Evolutionary conservation across 1,139 yeast genomes (phyloP).

Genomic region (Suhomyces bokatorum): DNA sequence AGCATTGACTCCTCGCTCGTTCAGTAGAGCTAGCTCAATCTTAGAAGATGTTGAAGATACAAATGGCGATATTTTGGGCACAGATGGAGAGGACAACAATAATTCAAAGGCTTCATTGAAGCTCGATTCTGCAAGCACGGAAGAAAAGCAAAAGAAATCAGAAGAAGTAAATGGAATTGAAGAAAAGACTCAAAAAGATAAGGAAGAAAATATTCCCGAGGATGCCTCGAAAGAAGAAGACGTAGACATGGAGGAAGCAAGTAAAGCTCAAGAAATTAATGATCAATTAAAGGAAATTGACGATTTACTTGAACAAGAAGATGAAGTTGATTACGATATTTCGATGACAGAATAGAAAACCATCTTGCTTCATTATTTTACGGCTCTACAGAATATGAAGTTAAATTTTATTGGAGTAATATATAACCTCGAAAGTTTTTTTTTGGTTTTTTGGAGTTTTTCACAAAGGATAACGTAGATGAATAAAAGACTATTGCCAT

Average conservation of each 20-base stretch:
- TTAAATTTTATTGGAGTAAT: not conserved
- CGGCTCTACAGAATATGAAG: not conserved
- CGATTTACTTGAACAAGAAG: conserved; percentile 40
- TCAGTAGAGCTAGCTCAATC: conserved; percentile 18
- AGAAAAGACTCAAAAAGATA: conserved; percentile 6
- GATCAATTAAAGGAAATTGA: conserved; percentile 35
- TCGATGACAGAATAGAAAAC: conserved; percentile 18
- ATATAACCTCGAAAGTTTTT: not conserved
- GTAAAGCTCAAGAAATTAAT: conserved; percentile 15
- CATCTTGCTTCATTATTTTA: not conserved
- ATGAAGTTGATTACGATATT: conserved; percentile 42
- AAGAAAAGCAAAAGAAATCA: conserved; percentile 8
- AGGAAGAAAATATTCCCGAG: conserved; percentile 6
- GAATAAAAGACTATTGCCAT: no score
- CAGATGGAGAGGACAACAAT: conserved; percentile 1
- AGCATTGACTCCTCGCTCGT: conserved; percentile 4
- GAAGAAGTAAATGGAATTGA: conserved; percentile 13
- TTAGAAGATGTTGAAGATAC: conserved; percentile 16
- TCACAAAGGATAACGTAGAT: not conserved
- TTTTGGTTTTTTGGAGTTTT: not conserved
- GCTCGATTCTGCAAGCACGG: not conserved
- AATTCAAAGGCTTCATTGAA: not conserved
- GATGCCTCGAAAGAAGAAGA: conserved; percentile 8
- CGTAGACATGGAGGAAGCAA: conserved; percentile 6
- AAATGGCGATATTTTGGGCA: conserved; percentile 3